A percentile compares a stretch with the other conserved stretches of the same genome.
phyloP scores from a whole-genome alignment of 208 protist species.

The Leishmania arabica region DNA sequence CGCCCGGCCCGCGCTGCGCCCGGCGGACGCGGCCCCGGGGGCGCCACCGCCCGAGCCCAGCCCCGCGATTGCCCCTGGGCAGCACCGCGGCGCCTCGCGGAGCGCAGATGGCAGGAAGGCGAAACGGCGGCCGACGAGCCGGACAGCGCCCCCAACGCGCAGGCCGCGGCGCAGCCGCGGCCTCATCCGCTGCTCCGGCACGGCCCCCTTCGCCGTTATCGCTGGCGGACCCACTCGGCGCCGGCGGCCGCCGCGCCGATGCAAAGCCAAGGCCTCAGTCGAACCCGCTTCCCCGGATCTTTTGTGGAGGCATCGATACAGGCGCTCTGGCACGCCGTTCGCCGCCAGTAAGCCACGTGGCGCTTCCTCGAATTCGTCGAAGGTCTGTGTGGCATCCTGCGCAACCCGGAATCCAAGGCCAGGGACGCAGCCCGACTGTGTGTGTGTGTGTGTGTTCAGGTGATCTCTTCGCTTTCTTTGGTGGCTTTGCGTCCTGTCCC shows the following conservation, averaged over 20 bases:
- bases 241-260: constrained; percentile 17
- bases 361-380: no score
- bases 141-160: constrained; percentile 42
- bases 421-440: no score
- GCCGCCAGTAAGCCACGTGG: constrained; percentile 17
- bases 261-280: constrained; percentile 46
- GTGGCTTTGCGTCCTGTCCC: neutral
- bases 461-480: neutral
- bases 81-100: constrained; percentile 29
- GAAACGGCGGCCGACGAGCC: constrained; percentile 62
- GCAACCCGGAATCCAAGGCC: no score
- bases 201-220: constrained; percentile 25
- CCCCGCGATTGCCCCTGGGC: constrained; percentile 36
- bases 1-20: no score
- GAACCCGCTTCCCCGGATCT: constrained; percentile 41
- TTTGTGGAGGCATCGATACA: constrained; percentile 43
- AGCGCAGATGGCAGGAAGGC: constrained; percentile 46
- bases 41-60: constrained; percentile 9
- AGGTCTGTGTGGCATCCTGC: no score
- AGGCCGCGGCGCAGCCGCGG: constrained; percentile 29
- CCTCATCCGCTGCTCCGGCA: neutral
- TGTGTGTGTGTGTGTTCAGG: constrained; percentile 2
- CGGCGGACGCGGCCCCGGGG: no score
- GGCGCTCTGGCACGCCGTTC: constrained; percentile 24
- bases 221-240: neutral